These are phyloP conservation scores for Cnidoscolus chayamansa DNA, from an alignment of 441 rosid species.

Conservation along the genomic window DNA sequence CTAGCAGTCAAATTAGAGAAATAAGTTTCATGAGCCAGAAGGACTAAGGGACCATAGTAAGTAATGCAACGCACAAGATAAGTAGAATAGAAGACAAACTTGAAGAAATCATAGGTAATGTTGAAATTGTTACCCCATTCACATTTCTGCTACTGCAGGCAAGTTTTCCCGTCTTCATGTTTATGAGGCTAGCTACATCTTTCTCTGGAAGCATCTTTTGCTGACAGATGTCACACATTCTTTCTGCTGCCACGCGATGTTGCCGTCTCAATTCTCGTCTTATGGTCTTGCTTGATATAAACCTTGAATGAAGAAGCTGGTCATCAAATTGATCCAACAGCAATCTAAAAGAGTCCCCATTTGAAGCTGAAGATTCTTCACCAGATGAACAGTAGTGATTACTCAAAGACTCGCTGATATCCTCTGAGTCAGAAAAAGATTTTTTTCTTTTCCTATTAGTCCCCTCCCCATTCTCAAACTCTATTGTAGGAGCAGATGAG, in stretches of 20 bases:
- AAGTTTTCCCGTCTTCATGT: conserved; percentile 70
- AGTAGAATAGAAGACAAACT: conserved; percentile 4
- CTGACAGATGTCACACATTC: conserved; percentile 87
- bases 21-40: background rate
- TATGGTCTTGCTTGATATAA: conserved; percentile 50
- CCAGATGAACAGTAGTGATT: conserved; percentile 62
- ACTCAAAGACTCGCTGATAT: conserved; percentile 57
- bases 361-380: conserved; percentile 58
- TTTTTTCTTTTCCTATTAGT: conserved; percentile 56
- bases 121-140: conserved; percentile 49
- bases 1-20: background rate
- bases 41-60: background rate
- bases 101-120: conserved; percentile 15
- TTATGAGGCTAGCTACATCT: conserved; percentile 76
- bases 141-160: conserved; percentile 79
- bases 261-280: conserved; percentile 81
- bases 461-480: conserved; percentile 38
- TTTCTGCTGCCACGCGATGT: conserved; percentile 73
- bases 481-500: conserved; percentile 37
- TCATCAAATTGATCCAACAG: conserved; percentile 51
- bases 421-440: conserved; percentile 82
- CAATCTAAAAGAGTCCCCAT: conserved; percentile 42
- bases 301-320: conserved; percentile 49
- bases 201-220: conserved; percentile 88
- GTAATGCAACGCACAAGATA: conserved; percentile 8